Conservation (phyloP, 805 yeast species). For the Metschnikowia noctiluminum region DNA sequence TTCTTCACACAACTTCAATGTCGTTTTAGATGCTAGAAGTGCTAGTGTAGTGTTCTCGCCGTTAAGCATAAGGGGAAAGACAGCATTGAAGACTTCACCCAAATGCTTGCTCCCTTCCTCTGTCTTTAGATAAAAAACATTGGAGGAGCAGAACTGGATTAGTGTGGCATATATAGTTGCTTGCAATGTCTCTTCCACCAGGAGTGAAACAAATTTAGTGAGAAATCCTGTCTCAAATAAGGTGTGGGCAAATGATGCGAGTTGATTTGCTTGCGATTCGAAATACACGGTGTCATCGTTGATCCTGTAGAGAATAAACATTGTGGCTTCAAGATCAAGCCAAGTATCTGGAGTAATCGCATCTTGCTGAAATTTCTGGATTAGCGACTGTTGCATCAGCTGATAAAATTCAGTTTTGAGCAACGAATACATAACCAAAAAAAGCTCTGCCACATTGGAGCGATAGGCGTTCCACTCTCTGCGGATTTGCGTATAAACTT, state of each 20-base stretch:
- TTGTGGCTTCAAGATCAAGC: slow-evolving; percentile 55
- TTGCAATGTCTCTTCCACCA: slow-evolving; percentile 5
- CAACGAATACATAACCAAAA: slow-evolving; percentile 67
- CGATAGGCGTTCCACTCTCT: slow-evolving; percentile 69
- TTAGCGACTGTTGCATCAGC: slow-evolving; percentile 37
- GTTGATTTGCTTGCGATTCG: slow-evolving; percentile 23
- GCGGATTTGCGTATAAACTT: slow-evolving; percentile 27
- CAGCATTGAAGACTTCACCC: slow-evolving; percentile 50
- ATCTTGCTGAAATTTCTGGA: slow-evolving; percentile 17
- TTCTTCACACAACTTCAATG: slow-evolving; percentile 54
- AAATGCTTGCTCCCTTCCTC: slow-evolving; percentile 44
- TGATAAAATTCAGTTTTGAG: slow-evolving; percentile 52
- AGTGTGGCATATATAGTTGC: slow-evolving; percentile 21
- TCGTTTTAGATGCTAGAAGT: slow-evolving; percentile 46
- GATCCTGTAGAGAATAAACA: slow-evolving; percentile 56
- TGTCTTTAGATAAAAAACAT: slow-evolving; percentile 56
- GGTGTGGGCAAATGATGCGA: slow-evolving; percentile 25
- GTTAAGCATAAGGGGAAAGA: slow-evolving; percentile 35
- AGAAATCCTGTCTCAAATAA: slow-evolving; percentile 25
- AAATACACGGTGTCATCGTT: slow-evolving; percentile 48
- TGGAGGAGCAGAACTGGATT: slow-evolving; percentile 44
- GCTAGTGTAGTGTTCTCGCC: slow-evolving; percentile 39
- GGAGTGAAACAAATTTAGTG: slow-evolving; percentile 14
- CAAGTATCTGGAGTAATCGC: neutral
- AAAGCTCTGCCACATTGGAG: slow-evolving; percentile 70